phyloP scores from a whole-genome alignment of 164 flowering plant genomes.

The Stephania cephalantha region DNA sequence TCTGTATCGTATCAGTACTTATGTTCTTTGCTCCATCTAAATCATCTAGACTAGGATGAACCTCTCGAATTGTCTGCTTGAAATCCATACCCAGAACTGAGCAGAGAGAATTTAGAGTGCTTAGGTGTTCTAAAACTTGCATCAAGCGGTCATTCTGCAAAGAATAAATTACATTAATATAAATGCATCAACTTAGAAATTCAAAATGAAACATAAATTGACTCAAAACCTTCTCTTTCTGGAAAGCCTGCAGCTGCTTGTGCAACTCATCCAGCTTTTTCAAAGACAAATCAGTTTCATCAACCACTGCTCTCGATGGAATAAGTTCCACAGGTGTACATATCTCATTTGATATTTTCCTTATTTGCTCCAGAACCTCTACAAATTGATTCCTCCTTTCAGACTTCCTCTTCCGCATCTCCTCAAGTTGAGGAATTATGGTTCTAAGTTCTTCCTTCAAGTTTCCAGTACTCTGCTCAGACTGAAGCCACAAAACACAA shows the following conservation, averaged over 20 bases:
- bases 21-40: constrained; percentile 36
- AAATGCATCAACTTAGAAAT: neutral
- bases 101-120: constrained; percentile 45
- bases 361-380: constrained; percentile 57
- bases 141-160: constrained; percentile 58
- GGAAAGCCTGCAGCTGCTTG: constrained; percentile 57
- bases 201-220: neutral
- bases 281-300: constrained; percentile 76
- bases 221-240: constrained; percentile 72
- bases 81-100: constrained; percentile 71
- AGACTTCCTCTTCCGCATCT: constrained; percentile 69
- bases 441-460: constrained; percentile 69
- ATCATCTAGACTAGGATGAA: constrained; percentile 52
- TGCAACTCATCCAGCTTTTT: constrained; percentile 84
- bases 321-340: constrained; percentile 20
- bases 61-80: constrained; percentile 36
- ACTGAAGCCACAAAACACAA: constrained; percentile 30
- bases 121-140: constrained; percentile 44
- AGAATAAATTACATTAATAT: constrained; percentile 5
- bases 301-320: constrained; percentile 29
- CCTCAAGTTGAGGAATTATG: constrained; percentile 70
- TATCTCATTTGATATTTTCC: constrained; percentile 50
- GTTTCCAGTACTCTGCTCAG: constrained; percentile 56
- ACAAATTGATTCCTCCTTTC: constrained; percentile 70
- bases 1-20: constrained; percentile 39